Base-by-base conservation (phyloP, 2,329 filamentous ascomycete genomes). In the Furcasterigmium furcatum region DNA sequence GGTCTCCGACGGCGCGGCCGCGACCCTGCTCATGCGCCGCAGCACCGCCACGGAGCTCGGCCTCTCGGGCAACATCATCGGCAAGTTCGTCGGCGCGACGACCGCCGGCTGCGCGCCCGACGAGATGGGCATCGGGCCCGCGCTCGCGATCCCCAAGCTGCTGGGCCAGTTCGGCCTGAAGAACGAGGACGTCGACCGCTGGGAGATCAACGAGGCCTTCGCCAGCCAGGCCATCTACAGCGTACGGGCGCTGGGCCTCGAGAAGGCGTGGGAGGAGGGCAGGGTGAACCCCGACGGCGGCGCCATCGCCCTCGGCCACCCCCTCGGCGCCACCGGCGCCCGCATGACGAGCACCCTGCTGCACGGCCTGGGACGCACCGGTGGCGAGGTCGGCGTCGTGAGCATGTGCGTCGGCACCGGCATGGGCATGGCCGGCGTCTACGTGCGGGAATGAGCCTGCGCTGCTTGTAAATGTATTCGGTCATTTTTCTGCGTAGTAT, bases 71-170 rank as follows among this genome's bases (percentile, higher is more conserved):
- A 73, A 72, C 22, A 88, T 96, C 58, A 83, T 95, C 47, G 91
- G 87, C 29, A 90, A 87, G 64, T 96, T 91, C 73, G 87, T 91
- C 1, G 85, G 80, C 1, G 85, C 87, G 2, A 77, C 83, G 24
- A 84, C 88, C 10, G 82, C 84, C 0, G 91, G 92, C 12, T 95
- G 89, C 62, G 76, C 74, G 43, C 91, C 92, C 0, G 90, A 95
- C 59, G 91, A 96, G 76, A 96, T 97, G 92, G 91, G 92, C 32
- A 76, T 96, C 47, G 91, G 92, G 0, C 91, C 92, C 0, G 89
- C 90, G 0, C 61, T 95, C 22, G 91, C 89, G 0, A 92, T 96
- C 43, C 91, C 91, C 7, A 87, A 85, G 62, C 74, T 96, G 18
- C 74, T 96, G n/a, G 64, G 72, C 16, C 79, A 81, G 49, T 79